phyloP scores from a whole-genome alignment of 1,284 basidiomycete species.

The Apiotrichum gracile region DNA sequence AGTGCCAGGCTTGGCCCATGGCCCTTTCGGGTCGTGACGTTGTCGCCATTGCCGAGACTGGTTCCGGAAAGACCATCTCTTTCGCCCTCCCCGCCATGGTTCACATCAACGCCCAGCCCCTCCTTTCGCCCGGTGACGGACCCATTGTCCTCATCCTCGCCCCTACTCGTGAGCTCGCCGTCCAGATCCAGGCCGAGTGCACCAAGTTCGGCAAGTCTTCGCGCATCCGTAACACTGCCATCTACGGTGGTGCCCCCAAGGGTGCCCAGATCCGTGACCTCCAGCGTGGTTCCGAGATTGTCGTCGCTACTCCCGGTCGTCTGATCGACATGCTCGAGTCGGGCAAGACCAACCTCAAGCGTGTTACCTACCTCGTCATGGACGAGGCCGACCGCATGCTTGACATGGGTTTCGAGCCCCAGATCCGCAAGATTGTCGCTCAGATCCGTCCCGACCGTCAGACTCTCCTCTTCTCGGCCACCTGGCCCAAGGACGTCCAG shows the following conservation, averaged over 20 bases:
- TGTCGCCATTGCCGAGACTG: constrained; percentile 94
- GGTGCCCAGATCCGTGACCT: constrained; percentile 97
- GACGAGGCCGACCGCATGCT: constrained; percentile 81
- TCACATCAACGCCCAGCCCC: constrained; percentile 98
- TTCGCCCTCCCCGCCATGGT: constrained; percentile 98
- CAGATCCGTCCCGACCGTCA: constrained; percentile 96
- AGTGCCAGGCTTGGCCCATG: constrained; percentile 99
- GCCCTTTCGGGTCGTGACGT: constrained; percentile 88
- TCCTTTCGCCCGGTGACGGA: constrained; percentile 88
- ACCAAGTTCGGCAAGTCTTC: constrained; percentile 97
- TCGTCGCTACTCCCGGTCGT: constrained; percentile 92
- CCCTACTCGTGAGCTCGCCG: constrained; percentile 95
- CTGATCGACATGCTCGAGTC: constrained; percentile 96
- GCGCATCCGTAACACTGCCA: constrained; percentile 93
- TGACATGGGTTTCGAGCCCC: constrained; percentile 83
- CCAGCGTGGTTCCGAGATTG: constrained; percentile 92
- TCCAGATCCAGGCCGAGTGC: constrained; percentile 98
- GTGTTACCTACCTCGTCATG: constrained; percentile 97
- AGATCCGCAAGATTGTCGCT: constrained; percentile 95
- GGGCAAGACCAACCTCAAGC: constrained; percentile 90
- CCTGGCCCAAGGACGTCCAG: constrained; percentile 99
- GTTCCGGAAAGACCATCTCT: constrained; percentile 94
- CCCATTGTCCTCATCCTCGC: constrained; percentile 95
- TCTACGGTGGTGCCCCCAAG: constrained; percentile 98
- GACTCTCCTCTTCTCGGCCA: constrained; percentile 95